Conservation (phyloP, 2,329 filamentous ascomycete genomes). For the Ascochyta fabae region DNA sequence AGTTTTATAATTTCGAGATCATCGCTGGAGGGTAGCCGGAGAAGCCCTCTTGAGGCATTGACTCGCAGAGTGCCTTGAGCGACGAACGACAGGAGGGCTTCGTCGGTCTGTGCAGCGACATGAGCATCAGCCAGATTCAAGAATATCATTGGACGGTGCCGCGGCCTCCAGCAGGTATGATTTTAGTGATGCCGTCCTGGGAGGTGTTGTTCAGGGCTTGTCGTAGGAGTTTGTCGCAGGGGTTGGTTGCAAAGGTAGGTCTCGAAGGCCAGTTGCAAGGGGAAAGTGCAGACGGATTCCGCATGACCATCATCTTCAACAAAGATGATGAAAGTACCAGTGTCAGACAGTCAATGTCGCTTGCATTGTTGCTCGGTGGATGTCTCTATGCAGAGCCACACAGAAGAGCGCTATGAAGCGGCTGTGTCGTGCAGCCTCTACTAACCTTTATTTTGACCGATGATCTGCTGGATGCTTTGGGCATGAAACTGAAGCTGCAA, state of each 20-base stretch:
- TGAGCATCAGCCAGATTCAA: neutral
- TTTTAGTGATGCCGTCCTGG: neutral
- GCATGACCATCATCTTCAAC: neutral
- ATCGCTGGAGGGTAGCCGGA: neutral
- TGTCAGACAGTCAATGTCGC: slow-evolving; percentile 7
- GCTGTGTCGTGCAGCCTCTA: slow-evolving; percentile 7
- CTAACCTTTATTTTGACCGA: slow-evolving; percentile 1
- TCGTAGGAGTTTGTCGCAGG: slow-evolving; percentile 4
- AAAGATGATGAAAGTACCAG: neutral
- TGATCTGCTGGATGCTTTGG: neutral
- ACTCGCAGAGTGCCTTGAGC: neutral
- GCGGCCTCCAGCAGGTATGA: neutral
- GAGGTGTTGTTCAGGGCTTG: neutral
- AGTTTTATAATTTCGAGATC: neutral
- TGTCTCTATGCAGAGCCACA: slow-evolving; percentile 10
- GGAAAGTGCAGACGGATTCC: neutral
- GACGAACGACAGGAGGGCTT: neutral
- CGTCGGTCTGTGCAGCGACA: neutral
- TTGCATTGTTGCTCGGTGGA: slow-evolving; percentile 11
- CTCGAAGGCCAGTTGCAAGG: slow-evolving; percentile 1
- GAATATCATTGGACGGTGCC: neutral
- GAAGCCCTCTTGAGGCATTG: neutral
- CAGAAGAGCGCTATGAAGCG: slow-evolving; percentile 6
- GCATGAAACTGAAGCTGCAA: neutral
- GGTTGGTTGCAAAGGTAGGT: slow-evolving; percentile 13